Base-by-base conservation (phyloP, 371 early-diverging fungal genomes). In the Phascolomyces articulosus region DNA sequence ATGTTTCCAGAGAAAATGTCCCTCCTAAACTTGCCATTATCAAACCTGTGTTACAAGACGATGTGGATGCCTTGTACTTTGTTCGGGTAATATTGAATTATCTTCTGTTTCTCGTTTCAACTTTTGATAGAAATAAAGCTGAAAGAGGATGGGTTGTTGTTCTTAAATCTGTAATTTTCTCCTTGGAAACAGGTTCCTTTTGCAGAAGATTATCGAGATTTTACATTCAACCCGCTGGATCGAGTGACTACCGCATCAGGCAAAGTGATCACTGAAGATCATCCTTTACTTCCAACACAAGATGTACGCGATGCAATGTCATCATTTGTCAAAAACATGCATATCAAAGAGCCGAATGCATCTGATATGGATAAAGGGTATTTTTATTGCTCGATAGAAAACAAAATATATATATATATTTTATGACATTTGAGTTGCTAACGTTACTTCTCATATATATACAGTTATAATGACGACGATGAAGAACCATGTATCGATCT, bases 21-120 rank as follows among this genome's bases (percentile, higher is more conserved):
- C 68, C 75, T 31, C 91, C 91, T 6, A 90, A 85, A 65, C 58
- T 94, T 28, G 92, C 90, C 4, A 62, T 88, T 23, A 65, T 92
- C 7, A 68, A 85, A 27, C 91, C 90, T 0, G 69, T 79, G 55
- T 77, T 84, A 57, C 78, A 73, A 44, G 56, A 68, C n/a, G 66
- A 80, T 15, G 61, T 75, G 64, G 75, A 85, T 34, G 73, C 77
- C 44, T 78, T 87, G 60, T 80, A 84, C 23, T 90, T 80, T 73
- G 74, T 78, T 51, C 85, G 85, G 70, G 89, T 89, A 82, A 28
- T 29, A 40, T n/a, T 40, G 15, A 24, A 34, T 15, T 10, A 18
- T 2, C 11, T 28, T 21, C 16, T 18, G 34, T 21, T 18, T 38
- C 38, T 15, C n/a, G n/a, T n/a, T n/a, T n/a, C n/a, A n/a, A n/a